phyloP scores from a whole-genome alignment of 768 basidiomycete genomes.

The Lepiota venenata region DNA sequence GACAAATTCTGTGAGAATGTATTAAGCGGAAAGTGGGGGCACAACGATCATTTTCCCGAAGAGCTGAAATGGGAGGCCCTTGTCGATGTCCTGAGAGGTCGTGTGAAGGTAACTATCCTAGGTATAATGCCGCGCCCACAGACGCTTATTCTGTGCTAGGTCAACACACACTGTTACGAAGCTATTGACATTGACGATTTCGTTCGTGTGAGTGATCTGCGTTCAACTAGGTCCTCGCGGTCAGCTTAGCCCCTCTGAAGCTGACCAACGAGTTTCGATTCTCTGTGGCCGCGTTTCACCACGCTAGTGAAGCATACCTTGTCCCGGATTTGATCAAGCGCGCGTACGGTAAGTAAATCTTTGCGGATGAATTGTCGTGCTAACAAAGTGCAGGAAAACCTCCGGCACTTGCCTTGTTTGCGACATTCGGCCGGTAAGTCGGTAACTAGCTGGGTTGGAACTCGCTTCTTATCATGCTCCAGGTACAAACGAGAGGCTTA shows the following conservation, averaged over 20 bases:
- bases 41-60: slow-evolving; percentile 60
- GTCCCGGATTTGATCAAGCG: slow-evolving; percentile 75
- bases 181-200: slow-evolving; percentile 70
- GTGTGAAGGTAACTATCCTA: slow-evolving; percentile 53
- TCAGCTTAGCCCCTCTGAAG: slow-evolving; percentile 30
- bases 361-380: not conserved
- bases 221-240: not conserved
- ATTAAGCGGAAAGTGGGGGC: slow-evolving; percentile 36
- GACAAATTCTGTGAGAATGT: slow-evolving; percentile 63
- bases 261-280: slow-evolving; percentile 85
- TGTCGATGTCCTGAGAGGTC: slow-evolving; percentile 74
- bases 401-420: slow-evolving; percentile 80
- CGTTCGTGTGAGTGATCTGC: slow-evolving; percentile 51
- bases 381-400: slow-evolving; percentile 43
- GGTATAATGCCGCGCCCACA: not conserved
- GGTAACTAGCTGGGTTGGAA: not conserved
- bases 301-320: slow-evolving; percentile 80
- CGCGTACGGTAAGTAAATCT: slow-evolving; percentile 46
- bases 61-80: slow-evolving; percentile 76
- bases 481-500: slow-evolving; percentile 84
- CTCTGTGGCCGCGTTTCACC: slow-evolving; percentile 73
- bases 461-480: not conserved
- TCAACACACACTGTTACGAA: slow-evolving; percentile 55
- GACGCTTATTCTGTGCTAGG: slow-evolving; percentile 25
- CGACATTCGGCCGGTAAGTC: slow-evolving; percentile 37